Base-by-base conservation (phyloP, 441 rosid species). In the Hura crepitans region DNA sequence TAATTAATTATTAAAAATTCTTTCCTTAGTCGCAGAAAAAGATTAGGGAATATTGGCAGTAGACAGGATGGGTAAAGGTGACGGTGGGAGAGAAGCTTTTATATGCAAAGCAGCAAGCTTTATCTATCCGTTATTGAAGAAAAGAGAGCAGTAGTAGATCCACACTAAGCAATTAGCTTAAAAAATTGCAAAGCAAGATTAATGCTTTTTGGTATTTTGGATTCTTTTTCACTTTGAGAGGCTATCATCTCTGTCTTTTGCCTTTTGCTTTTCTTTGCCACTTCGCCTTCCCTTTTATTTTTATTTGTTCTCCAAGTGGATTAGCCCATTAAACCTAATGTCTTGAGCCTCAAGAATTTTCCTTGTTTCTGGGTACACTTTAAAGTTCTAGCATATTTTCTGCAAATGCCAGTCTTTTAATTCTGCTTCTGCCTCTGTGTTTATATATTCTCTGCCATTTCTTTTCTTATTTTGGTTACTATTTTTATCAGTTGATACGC, bases 71-170 rank as follows among this genome's bases (percentile, higher is more conserved):
- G 76, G 77, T 50, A 80, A 81, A 78, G 82, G 71, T 78, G 79
- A 72, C 72, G 80, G 73, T 77, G 76, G 61, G 75, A 75, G 68
- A 30, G 4, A 69, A 71, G 81, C 85, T 80, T 75, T 77, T 68
- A 0, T 17, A 54, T 22, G 12, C n/a, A n/a, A 45, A 62, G 25
- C 20, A 72, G 69, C 75, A 79, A 71, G 80, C 87, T 79, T 83
- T 73, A 63, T 27, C 86, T 85, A 79, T 85, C 75, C 86, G 79
- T 83, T 71, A 67, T 28, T 67, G 75, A 57, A 72, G 73, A 35
- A 58, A 77, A 59, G 62, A 33, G 55, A n/a, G 20, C 0, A 33
- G 14, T 9, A 0, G 27, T 27, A 39, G 62, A 71, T 75, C 69
- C 68, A 33, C 66, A 27, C 55, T 35, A 66, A 6, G n/a, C 65